Conservation (phyloP, 305 asterid genomes). For the Lippia alba region DNA sequence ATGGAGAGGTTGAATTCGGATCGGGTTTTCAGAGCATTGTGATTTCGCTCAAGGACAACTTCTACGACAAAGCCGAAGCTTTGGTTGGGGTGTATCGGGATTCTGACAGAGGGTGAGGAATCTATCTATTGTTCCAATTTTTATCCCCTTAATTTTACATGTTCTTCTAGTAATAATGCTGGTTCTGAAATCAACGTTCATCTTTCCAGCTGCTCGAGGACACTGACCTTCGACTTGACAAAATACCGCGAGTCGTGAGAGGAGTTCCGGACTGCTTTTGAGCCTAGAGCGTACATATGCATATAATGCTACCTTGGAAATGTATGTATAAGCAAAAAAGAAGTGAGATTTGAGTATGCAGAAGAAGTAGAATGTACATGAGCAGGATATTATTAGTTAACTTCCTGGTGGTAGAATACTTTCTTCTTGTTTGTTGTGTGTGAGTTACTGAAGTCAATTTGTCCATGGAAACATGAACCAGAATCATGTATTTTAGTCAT, state of each 20-base stretch:
- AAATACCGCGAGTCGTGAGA: constrained; percentile 69
- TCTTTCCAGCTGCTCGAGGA: constrained; percentile 79
- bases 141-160: neutral
- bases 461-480: neutral
- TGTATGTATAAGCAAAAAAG: constrained; percentile 23
- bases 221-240: constrained; percentile 82
- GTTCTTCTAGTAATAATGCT: neutral
- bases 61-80: constrained; percentile 98
- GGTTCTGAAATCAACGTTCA: constrained; percentile 1
- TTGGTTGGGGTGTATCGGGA: constrained; percentile 97
- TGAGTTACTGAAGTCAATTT: neutral
- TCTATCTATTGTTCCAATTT: neutral
- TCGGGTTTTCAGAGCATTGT: constrained; percentile 97
- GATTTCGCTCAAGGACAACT: constrained; percentile 93
- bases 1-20: constrained; percentile 60
- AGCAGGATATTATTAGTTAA: constrained; percentile 23
- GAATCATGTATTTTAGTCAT: neutral
- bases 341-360: constrained; percentile 2
- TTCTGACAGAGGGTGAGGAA: constrained; percentile 74
- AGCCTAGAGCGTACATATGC: no score
- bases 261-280: neutral
- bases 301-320: neutral
- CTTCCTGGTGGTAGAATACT: neutral
- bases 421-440: no score
- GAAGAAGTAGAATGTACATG: constrained; percentile 37